phyloP scores from a whole-genome alignment of 208 protist species.

The Trichomonas tenax region DNA sequence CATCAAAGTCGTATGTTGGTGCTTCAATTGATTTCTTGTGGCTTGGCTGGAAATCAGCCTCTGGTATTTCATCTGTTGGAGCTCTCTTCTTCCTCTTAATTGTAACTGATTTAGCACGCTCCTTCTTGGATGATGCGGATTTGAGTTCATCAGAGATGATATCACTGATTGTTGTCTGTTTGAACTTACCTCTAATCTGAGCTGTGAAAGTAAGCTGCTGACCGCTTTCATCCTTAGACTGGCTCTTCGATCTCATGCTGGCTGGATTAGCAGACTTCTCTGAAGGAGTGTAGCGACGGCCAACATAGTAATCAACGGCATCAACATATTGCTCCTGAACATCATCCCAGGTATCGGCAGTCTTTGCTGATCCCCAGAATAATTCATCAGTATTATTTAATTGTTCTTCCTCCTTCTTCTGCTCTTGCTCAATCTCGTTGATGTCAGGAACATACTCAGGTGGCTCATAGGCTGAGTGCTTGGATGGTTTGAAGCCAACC shows the following conservation, averaged over 20 bases:
- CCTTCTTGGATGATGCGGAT: neutral
- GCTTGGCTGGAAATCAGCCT: neutral
- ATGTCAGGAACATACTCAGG: neutral
- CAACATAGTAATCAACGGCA: neutral
- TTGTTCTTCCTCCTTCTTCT: too few relatives aligned
- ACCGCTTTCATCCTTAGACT: neutral
- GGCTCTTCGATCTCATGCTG: neutral
- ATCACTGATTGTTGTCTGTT: neutral
- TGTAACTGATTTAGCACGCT: neutral
- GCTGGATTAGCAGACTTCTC: neutral
- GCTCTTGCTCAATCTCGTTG: neutral
- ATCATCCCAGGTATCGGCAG: neutral
- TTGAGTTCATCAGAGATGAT: neutral
- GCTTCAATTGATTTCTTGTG: neutral
- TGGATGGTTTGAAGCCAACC: neutral
- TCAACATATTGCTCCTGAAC: neutral
- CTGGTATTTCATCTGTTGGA: neutral
- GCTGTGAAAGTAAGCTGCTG: neutral
- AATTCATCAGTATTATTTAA: too few relatives aligned
- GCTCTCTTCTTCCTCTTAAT: neutral
- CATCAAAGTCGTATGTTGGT: neutral
- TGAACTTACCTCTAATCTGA: neutral
- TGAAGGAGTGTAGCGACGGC: neutral
- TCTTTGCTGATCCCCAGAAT: too few relatives aligned
- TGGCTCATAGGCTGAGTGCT: neutral